Evolutionary conservation across 2,329 filamentous ascomycete genomes (phyloP), one percentile per base, ranked within the genome.

Genomic region (Clarireedia monteithiana): DNA sequence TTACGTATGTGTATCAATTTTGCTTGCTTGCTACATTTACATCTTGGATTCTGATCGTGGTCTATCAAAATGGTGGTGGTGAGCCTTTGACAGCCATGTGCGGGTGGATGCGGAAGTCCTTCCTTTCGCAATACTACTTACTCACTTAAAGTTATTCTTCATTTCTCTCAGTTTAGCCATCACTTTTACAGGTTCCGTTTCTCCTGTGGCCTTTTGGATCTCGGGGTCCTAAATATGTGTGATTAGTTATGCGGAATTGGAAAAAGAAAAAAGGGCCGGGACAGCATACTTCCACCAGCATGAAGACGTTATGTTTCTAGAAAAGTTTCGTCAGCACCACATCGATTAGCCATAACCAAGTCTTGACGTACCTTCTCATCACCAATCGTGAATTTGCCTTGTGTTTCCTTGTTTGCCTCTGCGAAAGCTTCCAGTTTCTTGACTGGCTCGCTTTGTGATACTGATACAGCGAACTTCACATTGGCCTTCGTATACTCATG

Each of bases 401-500:
- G 91, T 1, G 94, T 97, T 74, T 96, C 82, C 73, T 85, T 77
- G 72, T 96, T 92, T 58, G 80, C 77, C 54, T 88, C 82, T 1
- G 89, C 88, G 70, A 90, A 96, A 0, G 79, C 77, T 62, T 88
- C 77, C 34, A 99, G 77, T 64, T 85, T 87, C 76, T 88, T 84
- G 60, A 96, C 83, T 0, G 88, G 78, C 49, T 88, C 84, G 44
- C 81, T 87, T 66, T 89, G 83, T 55, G 86, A 75, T 15, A 97
- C 86, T 2, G 85, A 86, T 58, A 87, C 74, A 48, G 83, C 85
- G 68, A 99, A 99, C 70, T 90, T 90, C 66, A 94, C 90, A 68
- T 99, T 99, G 51, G 86, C 81, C 73, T 94, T 96, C n/a, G 94
- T 99, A 74, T 99, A 99, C 72, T 97, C 94, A 67, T 99, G 94